phyloP scores from a whole-genome alignment of 768 basidiomycete genomes.

The Termitomyces sp. region DNA sequence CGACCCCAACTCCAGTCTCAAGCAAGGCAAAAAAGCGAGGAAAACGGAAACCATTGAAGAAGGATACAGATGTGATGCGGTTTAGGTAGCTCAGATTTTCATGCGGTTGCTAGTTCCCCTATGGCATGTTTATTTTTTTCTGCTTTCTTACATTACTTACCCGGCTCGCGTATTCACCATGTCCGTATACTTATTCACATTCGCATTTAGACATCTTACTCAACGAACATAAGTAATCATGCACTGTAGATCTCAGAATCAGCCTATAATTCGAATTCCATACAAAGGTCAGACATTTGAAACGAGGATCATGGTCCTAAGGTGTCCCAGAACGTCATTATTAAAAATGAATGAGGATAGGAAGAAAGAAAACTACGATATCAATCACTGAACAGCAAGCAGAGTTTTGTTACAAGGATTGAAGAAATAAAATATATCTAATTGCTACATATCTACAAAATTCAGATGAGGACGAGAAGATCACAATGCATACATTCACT shows the following conservation, averaged over 20 bases:
- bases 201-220: constrained; percentile 1
- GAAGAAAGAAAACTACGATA: not conserved
- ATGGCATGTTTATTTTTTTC: not conserved
- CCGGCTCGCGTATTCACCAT: constrained; percentile 1
- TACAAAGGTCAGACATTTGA: not conserved
- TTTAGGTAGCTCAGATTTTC: not conserved
- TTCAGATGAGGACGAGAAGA: not conserved
- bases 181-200: not conserved
- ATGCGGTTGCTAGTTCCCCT: not conserved
- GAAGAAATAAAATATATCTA: not conserved
- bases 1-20: constrained; percentile 14
- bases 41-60: constrained; percentile 7
- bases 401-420: not conserved
- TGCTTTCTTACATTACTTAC: constrained; percentile 1
- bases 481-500: not conserved
- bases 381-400: not conserved
- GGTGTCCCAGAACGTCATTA: not conserved
- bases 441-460: not conserved
- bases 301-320: not conserved
- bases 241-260: constrained; percentile 8
- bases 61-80: constrained; percentile 6
- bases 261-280: not conserved
- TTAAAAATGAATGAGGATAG: not conserved
- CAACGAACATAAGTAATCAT: constrained; percentile 4
- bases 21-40: constrained; percentile 9